phyloP scores from a whole-genome alignment of 352 stramenopile genomes.

The Phytophthora boehmeriae region DNA sequence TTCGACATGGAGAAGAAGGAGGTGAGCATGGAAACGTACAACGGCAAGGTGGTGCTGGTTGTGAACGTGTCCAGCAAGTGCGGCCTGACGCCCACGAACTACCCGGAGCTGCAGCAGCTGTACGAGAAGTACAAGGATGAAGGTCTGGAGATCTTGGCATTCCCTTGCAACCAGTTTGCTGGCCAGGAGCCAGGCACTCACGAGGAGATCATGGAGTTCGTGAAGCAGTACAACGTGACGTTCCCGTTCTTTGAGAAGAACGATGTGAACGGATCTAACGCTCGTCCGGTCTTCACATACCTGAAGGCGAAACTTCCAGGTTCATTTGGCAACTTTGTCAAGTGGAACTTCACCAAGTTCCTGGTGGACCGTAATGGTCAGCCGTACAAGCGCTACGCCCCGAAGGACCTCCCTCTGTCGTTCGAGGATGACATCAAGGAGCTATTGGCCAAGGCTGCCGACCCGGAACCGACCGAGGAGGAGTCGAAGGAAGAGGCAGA shows the following conservation, averaged over 20 bases:
- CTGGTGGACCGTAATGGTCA: conserved; percentile 87
- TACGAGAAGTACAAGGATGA: conserved; percentile 65
- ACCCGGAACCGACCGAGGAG: conserved; percentile 33
- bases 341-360: conserved; percentile 93
- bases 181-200: conserved; percentile 47
- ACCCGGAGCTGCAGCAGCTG: conserved; percentile 81
- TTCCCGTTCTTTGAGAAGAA: conserved; percentile 63
- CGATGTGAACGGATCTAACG: conserved; percentile 82
- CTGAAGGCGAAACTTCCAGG: conserved; percentile 74
- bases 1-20: conserved; percentile 65
- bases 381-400: conserved; percentile 42
- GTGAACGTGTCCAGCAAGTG: conserved; percentile 87
- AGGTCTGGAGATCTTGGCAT: conserved; percentile 70
- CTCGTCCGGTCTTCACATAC: conserved; percentile 80
- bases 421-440: conserved; percentile 47
- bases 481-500: conserved; percentile 23
- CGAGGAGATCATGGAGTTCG: conserved; percentile 75
- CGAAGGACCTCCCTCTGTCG: conserved; percentile 25
- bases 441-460: conserved; percentile 36
- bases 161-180: conserved; percentile 89
- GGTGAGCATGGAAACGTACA: conserved; percentile 66
- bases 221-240: conserved; percentile 50
- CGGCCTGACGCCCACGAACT: conserved; percentile 83
- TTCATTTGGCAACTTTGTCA: conserved; percentile 74
- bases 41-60: conserved; percentile 63